phyloP scores from a whole-genome alignment of 2,329 filamentous ascomycete species.

The Aspergillus aculeatinus region DNA sequence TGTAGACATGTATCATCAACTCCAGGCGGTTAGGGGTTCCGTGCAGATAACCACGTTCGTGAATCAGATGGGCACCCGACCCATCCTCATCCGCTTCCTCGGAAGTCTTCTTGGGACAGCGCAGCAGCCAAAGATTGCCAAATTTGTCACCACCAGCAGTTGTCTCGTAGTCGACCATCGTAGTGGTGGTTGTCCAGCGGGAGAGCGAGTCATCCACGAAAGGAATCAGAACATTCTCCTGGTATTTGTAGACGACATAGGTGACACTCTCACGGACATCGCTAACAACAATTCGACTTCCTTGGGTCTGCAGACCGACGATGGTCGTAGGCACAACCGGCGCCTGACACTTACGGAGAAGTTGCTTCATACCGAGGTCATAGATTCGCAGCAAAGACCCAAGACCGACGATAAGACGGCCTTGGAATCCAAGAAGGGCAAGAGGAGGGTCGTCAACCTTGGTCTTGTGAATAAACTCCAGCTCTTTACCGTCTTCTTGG shows the following conservation, averaged over 20 bases:
- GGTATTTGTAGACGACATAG: conserved; percentile 89
- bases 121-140: conserved; percentile 90
- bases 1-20: conserved; percentile 83
- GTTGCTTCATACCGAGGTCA: conserved; percentile 86
- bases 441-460: conserved; percentile 85
- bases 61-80: conserved; percentile 83
- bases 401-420: conserved; percentile 80
- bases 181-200: conserved; percentile 84
- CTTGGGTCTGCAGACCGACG: conserved; percentile 83
- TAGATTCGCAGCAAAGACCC: conserved; percentile 82
- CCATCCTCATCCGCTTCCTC: conserved; percentile 90
- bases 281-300: conserved; percentile 84
- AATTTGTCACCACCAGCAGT: conserved; percentile 96
- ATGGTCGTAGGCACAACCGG: conserved; percentile 80
- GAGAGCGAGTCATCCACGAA: conserved; percentile 89
- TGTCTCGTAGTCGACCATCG: conserved; percentile 98
- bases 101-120: conserved; percentile 80
- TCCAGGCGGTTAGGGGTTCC: conserved; percentile 82
- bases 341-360: conserved; percentile 87
- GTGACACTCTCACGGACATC: conserved; percentile 91
- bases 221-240: conserved; percentile 86
- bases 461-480: conserved; percentile 96
- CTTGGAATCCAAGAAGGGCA: conserved; percentile 91
- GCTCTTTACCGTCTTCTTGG: conserved; percentile 76
- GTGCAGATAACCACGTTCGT: conserved; percentile 85